These are phyloP conservation scores for Lindgomyces ingoldianus DNA, from an alignment of 495 filamentous ascomycete species.

Conservation along the genomic window DNA sequence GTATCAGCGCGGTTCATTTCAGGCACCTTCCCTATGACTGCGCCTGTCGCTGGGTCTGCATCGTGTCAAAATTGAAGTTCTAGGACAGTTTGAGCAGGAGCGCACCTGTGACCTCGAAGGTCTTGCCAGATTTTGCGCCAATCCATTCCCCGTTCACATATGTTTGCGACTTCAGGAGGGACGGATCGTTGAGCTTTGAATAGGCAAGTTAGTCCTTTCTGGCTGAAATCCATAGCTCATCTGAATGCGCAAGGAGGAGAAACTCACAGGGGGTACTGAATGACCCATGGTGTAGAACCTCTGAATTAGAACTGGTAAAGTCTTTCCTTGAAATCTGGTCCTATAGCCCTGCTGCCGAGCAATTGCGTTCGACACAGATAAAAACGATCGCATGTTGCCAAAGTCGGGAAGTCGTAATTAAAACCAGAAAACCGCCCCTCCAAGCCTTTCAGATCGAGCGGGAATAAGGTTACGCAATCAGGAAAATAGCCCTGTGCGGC, in stretches of 20 bases:
- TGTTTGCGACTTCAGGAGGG: conserved; percentile 45
- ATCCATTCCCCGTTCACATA: conserved; percentile 51
- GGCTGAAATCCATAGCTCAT: not conserved
- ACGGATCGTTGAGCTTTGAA: conserved; percentile 46
- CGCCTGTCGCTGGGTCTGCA: conserved; percentile 75
- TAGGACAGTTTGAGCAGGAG: not conserved
- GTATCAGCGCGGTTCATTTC: conserved; percentile 77
- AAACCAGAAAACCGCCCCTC: not conserved
- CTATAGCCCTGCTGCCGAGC: conserved; percentile 28
- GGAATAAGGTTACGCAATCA: not conserved
- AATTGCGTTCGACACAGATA: conserved; percentile 19
- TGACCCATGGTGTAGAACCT: conserved; percentile 43
- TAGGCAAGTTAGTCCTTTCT: not conserved
- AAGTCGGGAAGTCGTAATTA: conserved; percentile 1
- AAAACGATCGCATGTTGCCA: conserved; percentile 26
- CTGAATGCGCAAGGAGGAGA: not conserved
- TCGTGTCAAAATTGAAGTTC: not conserved
- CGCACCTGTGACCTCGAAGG: conserved; percentile 48
- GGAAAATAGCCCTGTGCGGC: not conserved
- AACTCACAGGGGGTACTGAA: conserved; percentile 40
- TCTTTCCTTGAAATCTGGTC: conserved; percentile 38
- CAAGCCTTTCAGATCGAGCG: not conserved
- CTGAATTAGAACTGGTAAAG: conserved; percentile 36
- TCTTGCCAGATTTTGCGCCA: conserved; percentile 48
- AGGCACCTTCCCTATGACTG: conserved; percentile 77